Evolutionary conservation across 495 filamentous ascomycete genomes (phyloP), one percentile per base, ranked within the genome.

Genomic region (Neurospora tetrasperma): DNA sequence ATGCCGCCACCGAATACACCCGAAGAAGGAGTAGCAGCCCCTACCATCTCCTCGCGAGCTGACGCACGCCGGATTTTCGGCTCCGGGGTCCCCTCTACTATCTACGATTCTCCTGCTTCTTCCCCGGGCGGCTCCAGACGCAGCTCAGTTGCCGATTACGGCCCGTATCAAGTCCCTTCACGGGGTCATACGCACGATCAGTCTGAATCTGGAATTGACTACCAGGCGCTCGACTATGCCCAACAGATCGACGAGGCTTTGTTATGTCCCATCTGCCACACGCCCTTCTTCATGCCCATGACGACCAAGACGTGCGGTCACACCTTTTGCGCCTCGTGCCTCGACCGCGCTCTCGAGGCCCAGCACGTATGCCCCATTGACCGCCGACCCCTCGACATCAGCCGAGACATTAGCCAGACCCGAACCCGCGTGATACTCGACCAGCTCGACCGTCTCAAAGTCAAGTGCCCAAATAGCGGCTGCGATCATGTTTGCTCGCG

Each of bases 261-360:
- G 20, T 88, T 93, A 80, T 97, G 93, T 75, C 88, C 93, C 10
- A 94, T 97, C 71, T 97, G 93, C 79, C 91, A 89, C 74, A 89
- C 88, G 39, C 88, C 93, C 14, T 91, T 94, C 70, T 82, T 93
- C 43, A 81, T 88, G 18, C 92, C 93, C 0, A 84, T 92, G n/a
- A 89, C 88, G 54, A 87, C 94, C 27, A 80, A 84, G 71, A 71
- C 73, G 7, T 97, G 93, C 78, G 92, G 84, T 54, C 83, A 85
- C 69, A 83, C 84, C 72, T 96, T 97, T 83, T 97, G 93, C 80
- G 83, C 85, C 42, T 85, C 84, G 66, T 97, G 93, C 76, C 84
- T 96, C 73, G 82, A 86, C 72, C 85, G 88, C 70, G 87, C 90
- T 6, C 80, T 87, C 84, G 82, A 86, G 75, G 78, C 80, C 40